Percentiles rank a stretch among this genome's conserved stretches.
Evolutionary conservation across 2,329 filamentous ascomycete genomes (phyloP).

Genomic region (Podosphaera xanthii): DNA sequence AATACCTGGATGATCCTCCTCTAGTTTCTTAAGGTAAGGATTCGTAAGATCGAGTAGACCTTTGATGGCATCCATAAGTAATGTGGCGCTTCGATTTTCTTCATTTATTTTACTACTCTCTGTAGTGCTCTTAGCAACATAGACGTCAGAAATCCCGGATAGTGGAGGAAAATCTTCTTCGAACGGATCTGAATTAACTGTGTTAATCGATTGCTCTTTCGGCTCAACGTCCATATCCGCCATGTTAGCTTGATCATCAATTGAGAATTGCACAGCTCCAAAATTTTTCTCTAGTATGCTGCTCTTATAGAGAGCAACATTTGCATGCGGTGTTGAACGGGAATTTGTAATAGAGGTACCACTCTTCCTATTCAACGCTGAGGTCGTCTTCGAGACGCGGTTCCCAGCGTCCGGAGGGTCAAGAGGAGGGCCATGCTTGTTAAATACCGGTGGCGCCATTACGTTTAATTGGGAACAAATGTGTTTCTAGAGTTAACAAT

Average conservation of each 20-base stretch:
- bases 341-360: neutral
- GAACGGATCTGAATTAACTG: no score
- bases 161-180: no score
- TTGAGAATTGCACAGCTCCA: neutral
- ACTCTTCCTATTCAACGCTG: neutral
- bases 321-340: neutral
- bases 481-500: neutral
- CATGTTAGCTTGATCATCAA: neutral
- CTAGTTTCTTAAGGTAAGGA: no score
- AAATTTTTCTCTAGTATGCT: neutral
- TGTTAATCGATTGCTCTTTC: no score
- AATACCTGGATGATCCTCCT: no score
- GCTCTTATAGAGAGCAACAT: neutral
- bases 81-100: neutral
- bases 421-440: no score
- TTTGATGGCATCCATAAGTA: no score
- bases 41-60: neutral
- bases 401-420: no score
- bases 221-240: no score
- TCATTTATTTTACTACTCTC: neutral
- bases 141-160: no score
- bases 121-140: neutral
- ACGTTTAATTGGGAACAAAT: neutral
- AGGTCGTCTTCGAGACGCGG: no score
- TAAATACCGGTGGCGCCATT: no score